phyloP scores from a whole-genome alignment of 495 filamentous ascomycete genomes.

The Aspergillus wentii region DNA sequence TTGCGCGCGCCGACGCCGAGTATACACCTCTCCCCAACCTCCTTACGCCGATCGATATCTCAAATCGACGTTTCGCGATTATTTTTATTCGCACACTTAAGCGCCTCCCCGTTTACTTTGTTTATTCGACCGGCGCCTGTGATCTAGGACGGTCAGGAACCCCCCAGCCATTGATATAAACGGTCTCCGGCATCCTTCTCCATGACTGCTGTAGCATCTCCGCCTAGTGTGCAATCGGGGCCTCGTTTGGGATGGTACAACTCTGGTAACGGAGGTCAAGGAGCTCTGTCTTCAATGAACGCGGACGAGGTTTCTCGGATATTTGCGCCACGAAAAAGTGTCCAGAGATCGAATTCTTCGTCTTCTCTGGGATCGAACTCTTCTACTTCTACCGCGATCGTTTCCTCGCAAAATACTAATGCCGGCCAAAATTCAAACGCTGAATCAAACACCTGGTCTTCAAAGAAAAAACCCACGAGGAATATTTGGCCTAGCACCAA shows the following conservation, averaged over 20 bases:
- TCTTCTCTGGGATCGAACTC: slow-evolving; percentile 73
- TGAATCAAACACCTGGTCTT: slow-evolving; percentile 49
- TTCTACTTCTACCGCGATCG: slow-evolving; percentile 39
- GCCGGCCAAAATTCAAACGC: slow-evolving; percentile 34
- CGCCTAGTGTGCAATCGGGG: slow-evolving; percentile 77
- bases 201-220: slow-evolving; percentile 98
- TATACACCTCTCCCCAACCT: slow-evolving; percentile 5
- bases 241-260: slow-evolving; percentile 57
- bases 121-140: slow-evolving; percentile 13
- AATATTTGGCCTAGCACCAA: slow-evolving; percentile 70
- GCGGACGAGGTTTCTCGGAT: slow-evolving; percentile 83
- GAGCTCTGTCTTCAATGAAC: slow-evolving; percentile 73
- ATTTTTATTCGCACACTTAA: background rate
- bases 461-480: slow-evolving; percentile 63
- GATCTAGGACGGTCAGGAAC: slow-evolving; percentile 9
- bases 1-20: slow-evolving; percentile 1
- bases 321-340: slow-evolving; percentile 79
- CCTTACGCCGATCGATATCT: slow-evolving; percentile 1
- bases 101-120: background rate
- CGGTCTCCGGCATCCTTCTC: slow-evolving; percentile 33
- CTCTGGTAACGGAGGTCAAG: slow-evolving; percentile 68
- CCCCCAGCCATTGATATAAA: slow-evolving; percentile 7
- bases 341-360: slow-evolving; percentile 82
- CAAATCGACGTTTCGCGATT: slow-evolving; percentile 2
- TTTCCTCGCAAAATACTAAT: slow-evolving; percentile 44